Percentiles rank a stretch among this genome's conserved stretches.
Evolutionary conservation across 345 rosid species (phyloP).

Genomic region (Salix udensis): DNA sequence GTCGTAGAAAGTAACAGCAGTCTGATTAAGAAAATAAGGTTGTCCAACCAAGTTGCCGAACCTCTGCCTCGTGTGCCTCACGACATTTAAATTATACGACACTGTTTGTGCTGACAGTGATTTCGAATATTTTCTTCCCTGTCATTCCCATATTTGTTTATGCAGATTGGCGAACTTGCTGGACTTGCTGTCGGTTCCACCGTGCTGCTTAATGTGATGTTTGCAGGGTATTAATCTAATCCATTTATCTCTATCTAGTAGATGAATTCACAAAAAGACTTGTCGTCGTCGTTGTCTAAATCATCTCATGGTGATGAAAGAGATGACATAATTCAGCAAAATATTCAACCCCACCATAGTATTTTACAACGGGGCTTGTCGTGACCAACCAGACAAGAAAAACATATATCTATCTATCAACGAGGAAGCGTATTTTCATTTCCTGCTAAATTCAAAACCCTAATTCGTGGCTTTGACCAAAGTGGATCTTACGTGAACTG

Average conservation of each 20-base stretch:
- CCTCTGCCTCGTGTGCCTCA: background rate
- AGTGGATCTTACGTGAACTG: background rate
- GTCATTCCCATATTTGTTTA: background rate
- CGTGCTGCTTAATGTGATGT: conserved; percentile 72
- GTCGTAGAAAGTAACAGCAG: background rate
- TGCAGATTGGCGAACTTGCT: conserved; percentile 90
- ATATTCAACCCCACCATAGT: too few relatives aligned
- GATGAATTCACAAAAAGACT: background rate
- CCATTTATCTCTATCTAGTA: background rate
- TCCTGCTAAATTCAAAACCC: too few relatives aligned
- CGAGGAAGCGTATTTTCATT: background rate
- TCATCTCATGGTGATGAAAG: background rate
- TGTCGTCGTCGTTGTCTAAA: background rate
- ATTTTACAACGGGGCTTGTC: background rate
- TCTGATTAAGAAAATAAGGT: background rate
- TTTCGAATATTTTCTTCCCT: too few relatives aligned
- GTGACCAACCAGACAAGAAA: background rate
- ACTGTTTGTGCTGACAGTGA: background rate
- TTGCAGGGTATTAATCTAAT: conserved; percentile 62
- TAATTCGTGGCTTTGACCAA: background rate
- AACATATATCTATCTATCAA: too few relatives aligned
- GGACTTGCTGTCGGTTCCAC: conserved; percentile 91
- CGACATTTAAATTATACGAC: background rate
- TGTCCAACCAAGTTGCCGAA: conserved; percentile 15
- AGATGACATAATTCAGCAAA: background rate